Conservation (phyloP, 805 yeast species). For the Hanseniaspora meyeri region DNA sequence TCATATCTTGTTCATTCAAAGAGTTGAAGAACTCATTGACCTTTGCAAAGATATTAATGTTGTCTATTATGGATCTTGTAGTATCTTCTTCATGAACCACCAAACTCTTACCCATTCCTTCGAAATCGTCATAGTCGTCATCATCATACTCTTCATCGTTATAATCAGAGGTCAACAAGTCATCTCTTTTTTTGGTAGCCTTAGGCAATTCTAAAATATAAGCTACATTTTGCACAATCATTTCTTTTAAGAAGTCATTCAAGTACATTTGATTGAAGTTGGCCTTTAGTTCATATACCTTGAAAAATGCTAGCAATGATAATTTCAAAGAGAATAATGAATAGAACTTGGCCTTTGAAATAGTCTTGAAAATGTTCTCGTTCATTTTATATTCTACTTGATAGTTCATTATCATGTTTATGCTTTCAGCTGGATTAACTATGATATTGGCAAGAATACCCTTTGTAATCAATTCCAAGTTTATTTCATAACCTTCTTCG, state of each 20-base stretch:
- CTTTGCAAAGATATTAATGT: constrained; percentile 53
- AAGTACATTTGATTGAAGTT: constrained; percentile 29
- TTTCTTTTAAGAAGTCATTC: constrained; percentile 32
- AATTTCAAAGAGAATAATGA: constrained; percentile 72
- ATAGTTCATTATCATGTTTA: constrained; percentile 25
- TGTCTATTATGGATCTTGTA: constrained; percentile 68
- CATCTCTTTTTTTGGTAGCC: constrained; percentile 57
- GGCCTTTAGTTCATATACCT: constrained; percentile 32
- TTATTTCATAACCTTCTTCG: constrained; percentile 18
- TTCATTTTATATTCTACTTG: background rate
- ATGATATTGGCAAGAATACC: constrained; percentile 51
- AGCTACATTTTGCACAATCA: constrained; percentile 40
- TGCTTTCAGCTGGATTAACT: constrained; percentile 45
- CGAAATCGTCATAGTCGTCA: constrained; percentile 40
- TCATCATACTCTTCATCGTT: constrained; percentile 19
- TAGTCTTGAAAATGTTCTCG: background rate
- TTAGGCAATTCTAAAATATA: constrained; percentile 53
- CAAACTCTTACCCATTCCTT: constrained; percentile 43
- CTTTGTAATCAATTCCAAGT: constrained; percentile 41
- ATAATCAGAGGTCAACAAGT: constrained; percentile 41
- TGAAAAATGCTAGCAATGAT: constrained; percentile 51
- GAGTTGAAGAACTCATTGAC: constrained; percentile 44
- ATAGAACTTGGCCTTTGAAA: constrained; percentile 32
- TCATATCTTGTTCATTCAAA: constrained; percentile 37
- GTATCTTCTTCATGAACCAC: constrained; percentile 40